These are phyloP conservation scores for Dimocarpus longan DNA, from an alignment of 345 rosid genomes.

Conservation along the genomic window DNA sequence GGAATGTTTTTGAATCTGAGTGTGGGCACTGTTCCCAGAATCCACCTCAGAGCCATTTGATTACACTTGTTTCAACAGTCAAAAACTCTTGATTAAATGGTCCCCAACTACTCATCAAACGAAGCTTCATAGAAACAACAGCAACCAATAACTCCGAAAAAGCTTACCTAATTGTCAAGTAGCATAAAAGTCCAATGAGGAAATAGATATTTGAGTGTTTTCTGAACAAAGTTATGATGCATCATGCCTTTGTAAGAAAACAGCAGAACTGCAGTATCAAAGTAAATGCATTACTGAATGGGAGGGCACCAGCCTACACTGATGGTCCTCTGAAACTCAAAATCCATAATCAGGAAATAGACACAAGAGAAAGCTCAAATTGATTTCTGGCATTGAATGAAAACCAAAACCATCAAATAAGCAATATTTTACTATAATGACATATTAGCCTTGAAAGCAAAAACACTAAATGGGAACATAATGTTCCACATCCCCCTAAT, in stretches of 20 bases:
- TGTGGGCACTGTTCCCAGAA: too few species aligned
- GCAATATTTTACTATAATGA: not conserved
- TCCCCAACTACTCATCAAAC: too few species aligned
- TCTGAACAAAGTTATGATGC: not conserved
- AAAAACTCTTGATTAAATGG: too few species aligned
- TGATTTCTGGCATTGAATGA: constrained; percentile 10
- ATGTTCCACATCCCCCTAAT: constrained; percentile 20
- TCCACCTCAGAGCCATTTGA: too few species aligned
- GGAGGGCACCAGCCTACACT: too few species aligned
- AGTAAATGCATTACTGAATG: too few species aligned
- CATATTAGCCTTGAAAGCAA: constrained; percentile 8
- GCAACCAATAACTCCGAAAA: not conserved
- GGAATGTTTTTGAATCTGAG: too few species aligned
- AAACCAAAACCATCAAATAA: constrained; percentile 9
- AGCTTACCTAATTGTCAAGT: not conserved
- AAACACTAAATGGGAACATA: constrained; percentile 19
- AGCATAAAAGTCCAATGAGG: not conserved
- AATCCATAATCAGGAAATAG: not conserved
- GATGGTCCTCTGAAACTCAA: too few species aligned
- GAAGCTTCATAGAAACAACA: too few species aligned
- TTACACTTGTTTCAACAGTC: too few species aligned
- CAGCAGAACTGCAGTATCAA: not conserved
- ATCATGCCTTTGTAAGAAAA: not conserved
- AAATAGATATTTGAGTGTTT: too few species aligned
- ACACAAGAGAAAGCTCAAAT: not conserved